phyloP scores from a whole-genome alignment of 306 rosid species.

The Nissolia schottii region DNA sequence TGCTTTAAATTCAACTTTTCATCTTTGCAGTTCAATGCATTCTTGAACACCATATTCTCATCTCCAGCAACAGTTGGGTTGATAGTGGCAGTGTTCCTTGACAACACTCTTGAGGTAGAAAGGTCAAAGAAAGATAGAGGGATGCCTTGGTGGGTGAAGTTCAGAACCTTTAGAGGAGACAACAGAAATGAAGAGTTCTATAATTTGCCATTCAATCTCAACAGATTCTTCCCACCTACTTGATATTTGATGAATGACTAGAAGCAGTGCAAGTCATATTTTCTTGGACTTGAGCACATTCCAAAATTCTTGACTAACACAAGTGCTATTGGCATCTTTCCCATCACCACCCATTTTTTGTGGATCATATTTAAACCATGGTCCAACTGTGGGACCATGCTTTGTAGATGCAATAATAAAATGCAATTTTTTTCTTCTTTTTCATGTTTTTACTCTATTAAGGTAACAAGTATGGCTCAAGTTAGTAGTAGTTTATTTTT shows the following conservation, averaged over 20 bases:
- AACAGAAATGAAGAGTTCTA: constrained; percentile 95
- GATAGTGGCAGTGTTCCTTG: constrained; percentile 86
- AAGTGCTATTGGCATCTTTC: constrained; percentile 22
- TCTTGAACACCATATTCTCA: constrained; percentile 77
- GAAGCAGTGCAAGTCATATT: neutral
- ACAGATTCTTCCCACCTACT: constrained; percentile 93
- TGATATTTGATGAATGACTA: constrained; percentile 11
- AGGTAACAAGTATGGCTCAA: neutral
- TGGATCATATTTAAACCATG: constrained; percentile 22
- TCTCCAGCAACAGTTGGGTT: constrained; percentile 79
- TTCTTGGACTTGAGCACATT: constrained; percentile 11
- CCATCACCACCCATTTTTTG: constrained; percentile 19
- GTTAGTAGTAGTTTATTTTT: too few relatives aligned
- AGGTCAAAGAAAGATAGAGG: constrained; percentile 88
- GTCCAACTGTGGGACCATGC: constrained; percentile 10
- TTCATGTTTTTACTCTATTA: neutral
- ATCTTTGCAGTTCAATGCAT: constrained; percentile 80
- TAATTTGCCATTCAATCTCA: constrained; percentile 88
- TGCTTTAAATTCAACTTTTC: neutral
- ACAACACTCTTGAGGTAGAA: constrained; percentile 86
- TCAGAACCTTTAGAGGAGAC: constrained; percentile 89
- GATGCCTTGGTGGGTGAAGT: constrained; percentile 99
- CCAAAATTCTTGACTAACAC: constrained; percentile 16
- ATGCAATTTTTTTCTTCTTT: neutral
- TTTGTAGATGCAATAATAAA: constrained; percentile 24